Conservation (phyloP, 2,329 filamentous ascomycete genomes). For the Escovopsis weberi region DNA sequence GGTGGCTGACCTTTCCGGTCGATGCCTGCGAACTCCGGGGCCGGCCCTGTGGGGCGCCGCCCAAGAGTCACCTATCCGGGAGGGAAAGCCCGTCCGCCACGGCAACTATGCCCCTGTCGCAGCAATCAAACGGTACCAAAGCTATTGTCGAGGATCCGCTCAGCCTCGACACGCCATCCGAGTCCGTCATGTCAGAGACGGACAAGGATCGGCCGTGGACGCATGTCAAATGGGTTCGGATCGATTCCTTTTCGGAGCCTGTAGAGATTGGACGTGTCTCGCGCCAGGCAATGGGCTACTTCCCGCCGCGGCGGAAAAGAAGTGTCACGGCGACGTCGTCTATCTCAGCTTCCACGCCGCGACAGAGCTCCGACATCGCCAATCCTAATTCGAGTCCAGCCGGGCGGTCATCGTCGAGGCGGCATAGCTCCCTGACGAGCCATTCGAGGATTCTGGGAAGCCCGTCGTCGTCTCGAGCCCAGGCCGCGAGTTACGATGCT, state of each 20-base stretch:
- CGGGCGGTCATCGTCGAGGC: conserved; percentile 22
- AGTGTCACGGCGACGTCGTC: conserved; percentile 53
- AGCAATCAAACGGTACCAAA: no score
- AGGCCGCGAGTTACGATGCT: conserved; percentile 16
- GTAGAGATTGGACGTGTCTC: conserved; percentile 79
- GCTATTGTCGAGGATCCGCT: no score
- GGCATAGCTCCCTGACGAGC: conserved; percentile 26
- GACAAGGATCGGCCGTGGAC: conserved; percentile 56
- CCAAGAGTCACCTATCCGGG: conserved; percentile 20
- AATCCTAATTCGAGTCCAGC: conserved; percentile 26
- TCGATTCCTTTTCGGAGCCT: conserved; percentile 53
- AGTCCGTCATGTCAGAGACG: conserved; percentile 8
- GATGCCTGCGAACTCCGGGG: conserved; percentile 81
- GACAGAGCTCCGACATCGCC: conserved; percentile 47
- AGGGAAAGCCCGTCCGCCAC: conserved; percentile 27
- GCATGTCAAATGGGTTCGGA: conserved; percentile 77
- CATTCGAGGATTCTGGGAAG: conserved; percentile 20
- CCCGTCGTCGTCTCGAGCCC: conserved; percentile 21
- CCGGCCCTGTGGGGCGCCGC: conserved; percentile 43
- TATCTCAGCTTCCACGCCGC: conserved; percentile 43
- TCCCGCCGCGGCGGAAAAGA: conserved; percentile 82
- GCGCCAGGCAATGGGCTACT: conserved; percentile 71
- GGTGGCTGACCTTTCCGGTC: conserved; percentile 70
- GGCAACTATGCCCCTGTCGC: no score
- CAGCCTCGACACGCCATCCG: no score